Percentiles rank a stretch among this genome's conserved stretches.
Conservation (phyloP, 192 early-diverging fungal genomes). For the Martensiomyces pterosporus region DNA sequence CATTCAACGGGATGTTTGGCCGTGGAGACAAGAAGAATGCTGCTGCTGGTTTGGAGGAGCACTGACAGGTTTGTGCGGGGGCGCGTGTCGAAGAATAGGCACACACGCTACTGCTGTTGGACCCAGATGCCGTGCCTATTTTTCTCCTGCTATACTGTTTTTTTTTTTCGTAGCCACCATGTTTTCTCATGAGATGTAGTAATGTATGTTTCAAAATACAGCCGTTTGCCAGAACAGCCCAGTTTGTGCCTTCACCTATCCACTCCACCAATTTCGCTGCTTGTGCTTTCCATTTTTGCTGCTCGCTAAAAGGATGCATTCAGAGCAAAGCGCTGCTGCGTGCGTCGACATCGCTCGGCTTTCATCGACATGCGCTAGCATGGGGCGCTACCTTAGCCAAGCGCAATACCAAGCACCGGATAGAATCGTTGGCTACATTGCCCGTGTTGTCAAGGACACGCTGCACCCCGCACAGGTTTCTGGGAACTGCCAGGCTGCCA, state of each 20-base stretch:
- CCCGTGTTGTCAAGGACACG: neutral
- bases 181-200: neutral
- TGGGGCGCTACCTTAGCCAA: neutral
- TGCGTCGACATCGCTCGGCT: neutral
- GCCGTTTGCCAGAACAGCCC: no score
- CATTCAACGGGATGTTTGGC: constrained; percentile 33
- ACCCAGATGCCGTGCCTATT: neutral
- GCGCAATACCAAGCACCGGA: neutral
- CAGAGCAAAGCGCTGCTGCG: neutral
- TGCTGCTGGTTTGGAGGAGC: neutral
- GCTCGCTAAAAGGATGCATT: no score
- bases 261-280: no score
- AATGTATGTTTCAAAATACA: neutral
- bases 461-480: neutral
- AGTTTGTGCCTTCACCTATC: no score
- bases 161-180: neutral
- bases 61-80: no score
- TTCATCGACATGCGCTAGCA: neutral
- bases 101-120: no score
- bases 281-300: no score
- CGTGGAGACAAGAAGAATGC: constrained; percentile 7
- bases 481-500: neutral
- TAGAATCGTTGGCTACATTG: neutral
- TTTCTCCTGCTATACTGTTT: neutral
- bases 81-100: no score